Base-by-base conservation (phyloP, 257 asterid genomes). In the Lantana camara region DNA sequence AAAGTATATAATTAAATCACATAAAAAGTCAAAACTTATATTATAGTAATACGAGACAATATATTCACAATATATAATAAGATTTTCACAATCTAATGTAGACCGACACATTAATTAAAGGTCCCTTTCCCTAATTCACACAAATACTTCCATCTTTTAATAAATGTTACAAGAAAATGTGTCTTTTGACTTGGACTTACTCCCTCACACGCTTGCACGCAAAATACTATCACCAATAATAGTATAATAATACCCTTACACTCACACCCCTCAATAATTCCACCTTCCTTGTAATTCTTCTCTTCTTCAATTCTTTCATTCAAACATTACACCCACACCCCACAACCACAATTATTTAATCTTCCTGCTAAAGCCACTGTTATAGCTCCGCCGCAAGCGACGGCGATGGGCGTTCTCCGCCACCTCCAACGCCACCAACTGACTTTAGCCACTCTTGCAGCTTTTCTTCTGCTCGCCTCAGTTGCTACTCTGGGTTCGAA, bases 111-210 rank as follows among this genome's bases (percentile, higher is more conserved):
- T 4, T 51, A 20, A 48, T 19, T 12, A 54, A 29, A 45, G n/a
- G 64, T 61, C 67, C 19, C 38, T 56, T 15, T 64, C 60, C 42
- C 48, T 30, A 22, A 14, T 40, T 19, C 74, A 59, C 58, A 48
- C 30, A 29, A 17, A 14, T 50, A 15, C 20, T 14, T 2, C 15
- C 21, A 4, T 11, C 0, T 37, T 47, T 27, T 15, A 71, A 64
- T 71, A 52, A 76, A 68, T 70, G 79, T 40, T 14, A 40, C 62
- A 57, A 35, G 49, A 27, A 27, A 27, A 35, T 67, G 75, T 76
- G 70, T 66, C 71, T 27, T 78, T 78, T 85, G 93, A 82, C 89
- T 82, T 78, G 81, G 89, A 85, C 86, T 80, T 60, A 20, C 58
- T n/a, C n/a, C n/a, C n/a, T 57, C 77, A 14, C 75, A 48, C 76